Percentiles rank a stretch among this genome's conserved stretches.
phyloP scores from a whole-genome alignment of 495 filamentous ascomycete species.

The Podospora pseudocomata region DNA sequence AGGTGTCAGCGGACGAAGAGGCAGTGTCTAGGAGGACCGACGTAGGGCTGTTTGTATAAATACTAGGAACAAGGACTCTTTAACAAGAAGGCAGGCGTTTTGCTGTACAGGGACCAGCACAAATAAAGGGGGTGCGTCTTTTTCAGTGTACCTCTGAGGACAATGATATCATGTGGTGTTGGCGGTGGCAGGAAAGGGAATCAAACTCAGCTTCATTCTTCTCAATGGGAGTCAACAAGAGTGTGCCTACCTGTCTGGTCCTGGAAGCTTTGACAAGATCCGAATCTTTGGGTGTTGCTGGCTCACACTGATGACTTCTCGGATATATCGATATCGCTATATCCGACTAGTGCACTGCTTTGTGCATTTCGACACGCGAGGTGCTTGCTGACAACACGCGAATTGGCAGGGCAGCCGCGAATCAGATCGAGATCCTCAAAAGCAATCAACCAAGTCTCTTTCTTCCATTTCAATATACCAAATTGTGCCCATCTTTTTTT shows the following conservation, averaged over 20 bases:
- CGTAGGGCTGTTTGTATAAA: neutral
- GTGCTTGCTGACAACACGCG: conserved; percentile 13
- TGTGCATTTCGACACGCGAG: neutral
- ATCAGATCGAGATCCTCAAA: neutral
- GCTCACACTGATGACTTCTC: neutral
- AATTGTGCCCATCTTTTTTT: neutral
- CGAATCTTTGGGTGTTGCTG: neutral
- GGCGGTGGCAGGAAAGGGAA: neutral
- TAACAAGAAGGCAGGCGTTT: neutral
- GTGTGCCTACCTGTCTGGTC: neutral
- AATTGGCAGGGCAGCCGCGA: neutral
- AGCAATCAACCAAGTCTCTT: neutral
- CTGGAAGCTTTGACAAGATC: too few species aligned
- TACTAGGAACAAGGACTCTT: neutral
- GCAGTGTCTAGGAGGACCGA: neutral
- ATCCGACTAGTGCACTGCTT: neutral
- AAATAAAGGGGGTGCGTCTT: neutral
- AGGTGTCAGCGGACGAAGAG: neutral
- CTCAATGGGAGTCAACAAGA: neutral
- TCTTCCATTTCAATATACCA: neutral
- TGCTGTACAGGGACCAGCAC: neutral
- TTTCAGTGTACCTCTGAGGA: neutral
- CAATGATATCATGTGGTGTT: neutral
- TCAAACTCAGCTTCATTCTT: neutral
- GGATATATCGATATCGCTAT: neutral